Conservation (phyloP, 192 early-diverging fungal genomes). For the Coemansia sp. region DNA sequence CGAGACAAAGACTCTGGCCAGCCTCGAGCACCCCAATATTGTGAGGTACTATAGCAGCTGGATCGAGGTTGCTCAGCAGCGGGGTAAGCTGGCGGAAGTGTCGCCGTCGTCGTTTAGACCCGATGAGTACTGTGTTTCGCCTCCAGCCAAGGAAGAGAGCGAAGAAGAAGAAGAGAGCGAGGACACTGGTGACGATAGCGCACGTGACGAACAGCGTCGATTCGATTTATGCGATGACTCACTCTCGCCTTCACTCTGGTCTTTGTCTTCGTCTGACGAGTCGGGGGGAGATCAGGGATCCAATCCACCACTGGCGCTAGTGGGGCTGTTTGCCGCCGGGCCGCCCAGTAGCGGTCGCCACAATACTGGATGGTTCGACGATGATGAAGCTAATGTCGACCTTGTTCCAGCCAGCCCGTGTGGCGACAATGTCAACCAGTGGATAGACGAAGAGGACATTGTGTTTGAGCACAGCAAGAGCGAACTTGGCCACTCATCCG, state of each 20-base stretch:
- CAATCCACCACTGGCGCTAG: background rate
- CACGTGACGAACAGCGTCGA: background rate
- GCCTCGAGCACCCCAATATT: conserved; percentile 85
- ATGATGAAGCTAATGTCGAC: conserved; percentile 18
- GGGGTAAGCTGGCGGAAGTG: background rate
- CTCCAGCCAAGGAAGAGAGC: background rate
- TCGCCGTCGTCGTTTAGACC: background rate
- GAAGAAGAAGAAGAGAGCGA: background rate
- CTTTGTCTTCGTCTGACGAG: background rate
- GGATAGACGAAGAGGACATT: conserved; percentile 1
- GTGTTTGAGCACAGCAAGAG: conserved; percentile 30
- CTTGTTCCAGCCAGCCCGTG: background rate
- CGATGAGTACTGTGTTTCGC: conserved; percentile 4
- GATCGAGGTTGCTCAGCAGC: conserved; percentile 70
- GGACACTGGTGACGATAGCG: background rate
- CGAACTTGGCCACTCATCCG: background rate
- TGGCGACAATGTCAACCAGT: conserved; percentile 27
- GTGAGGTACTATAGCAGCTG: conserved; percentile 93
- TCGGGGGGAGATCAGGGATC: background rate
- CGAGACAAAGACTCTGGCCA: conserved; percentile 87
- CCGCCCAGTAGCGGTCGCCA: background rate
- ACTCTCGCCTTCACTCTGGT: background rate
- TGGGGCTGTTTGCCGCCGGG: background rate
- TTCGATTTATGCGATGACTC: background rate
- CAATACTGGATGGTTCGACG: conserved; percentile 8